Conservation (phyloP, 192 early-diverging fungal species). For the Entophlyctis luteolus region DNA sequence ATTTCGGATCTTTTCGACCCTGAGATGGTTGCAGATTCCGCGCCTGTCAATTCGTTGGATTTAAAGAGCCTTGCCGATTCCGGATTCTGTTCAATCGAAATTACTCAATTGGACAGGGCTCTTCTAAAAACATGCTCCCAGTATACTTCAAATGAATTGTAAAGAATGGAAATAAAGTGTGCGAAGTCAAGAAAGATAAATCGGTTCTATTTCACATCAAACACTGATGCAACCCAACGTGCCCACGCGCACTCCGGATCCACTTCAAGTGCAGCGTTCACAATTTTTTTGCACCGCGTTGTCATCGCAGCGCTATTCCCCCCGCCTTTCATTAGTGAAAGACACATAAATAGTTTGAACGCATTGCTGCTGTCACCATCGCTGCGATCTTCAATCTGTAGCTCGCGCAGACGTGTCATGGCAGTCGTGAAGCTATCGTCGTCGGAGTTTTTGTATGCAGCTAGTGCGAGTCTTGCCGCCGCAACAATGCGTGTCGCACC, state of each 20-base stretch:
- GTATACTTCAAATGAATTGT: no score
- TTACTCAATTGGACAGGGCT: neutral
- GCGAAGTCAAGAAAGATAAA: no score
- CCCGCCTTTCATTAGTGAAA: constrained; percentile 1
- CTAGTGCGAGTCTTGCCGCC: neutral
- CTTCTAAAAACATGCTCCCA: no score
- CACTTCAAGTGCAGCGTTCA: constrained; percentile 10
- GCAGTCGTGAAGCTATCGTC: neutral
- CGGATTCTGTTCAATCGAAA: constrained; percentile 1
- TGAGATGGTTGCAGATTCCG: constrained; percentile 10
- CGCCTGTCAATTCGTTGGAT: neutral
- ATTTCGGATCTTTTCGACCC: constrained; percentile 12
- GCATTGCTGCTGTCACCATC: neutral
- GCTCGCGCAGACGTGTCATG: neutral
- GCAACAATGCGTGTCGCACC: neutral
- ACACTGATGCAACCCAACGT: constrained; percentile 1
- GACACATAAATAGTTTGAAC: neutral
- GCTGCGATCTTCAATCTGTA: neutral
- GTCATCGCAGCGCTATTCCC: neutral
- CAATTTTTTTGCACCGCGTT: neutral
- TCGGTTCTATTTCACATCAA: no score
- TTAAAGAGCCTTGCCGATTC: neutral
- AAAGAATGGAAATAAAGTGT: no score
- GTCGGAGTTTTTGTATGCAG: constrained; percentile 1
- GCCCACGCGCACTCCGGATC: constrained; percentile 8